A percentile compares a stretch with the other conserved stretches of the same genome.
phyloP scores from a whole-genome alignment of 441 rosid genomes.

The Erodium texanum region DNA sequence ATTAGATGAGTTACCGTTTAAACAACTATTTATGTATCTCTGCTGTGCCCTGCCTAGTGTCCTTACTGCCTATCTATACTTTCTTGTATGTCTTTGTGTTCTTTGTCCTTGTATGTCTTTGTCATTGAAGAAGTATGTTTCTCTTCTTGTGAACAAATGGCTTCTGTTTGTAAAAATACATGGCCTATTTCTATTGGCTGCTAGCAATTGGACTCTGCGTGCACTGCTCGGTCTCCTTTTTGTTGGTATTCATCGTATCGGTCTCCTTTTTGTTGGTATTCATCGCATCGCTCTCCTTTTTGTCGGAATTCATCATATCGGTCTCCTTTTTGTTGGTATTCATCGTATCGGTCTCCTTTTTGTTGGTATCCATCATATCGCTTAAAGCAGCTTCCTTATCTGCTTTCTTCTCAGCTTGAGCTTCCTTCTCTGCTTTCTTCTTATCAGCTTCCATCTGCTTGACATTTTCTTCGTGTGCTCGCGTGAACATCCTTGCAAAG shows the following conservation, averaged over 20 bases:
- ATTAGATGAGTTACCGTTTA: not conserved
- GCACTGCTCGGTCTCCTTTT: slow-evolving; percentile 22
- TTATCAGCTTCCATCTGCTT: slow-evolving; percentile 65
- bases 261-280: not conserved
- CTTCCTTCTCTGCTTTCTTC: slow-evolving; percentile 45
- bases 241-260: not conserved
- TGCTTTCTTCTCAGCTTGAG: slow-evolving; percentile 18
- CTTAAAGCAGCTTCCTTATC: slow-evolving; percentile 26
- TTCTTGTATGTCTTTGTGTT: not conserved
- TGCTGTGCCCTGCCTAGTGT: not conserved
- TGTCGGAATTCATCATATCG: not conserved
- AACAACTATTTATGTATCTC: not conserved
- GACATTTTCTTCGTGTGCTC: slow-evolving; percentile 74
- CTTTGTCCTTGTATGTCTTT: slow-evolving; percentile 4
- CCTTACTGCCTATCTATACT: not conserved
- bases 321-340: not conserved
- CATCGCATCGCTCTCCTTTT: slow-evolving; percentile 10
- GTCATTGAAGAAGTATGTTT: not conserved
- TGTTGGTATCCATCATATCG: not conserved
- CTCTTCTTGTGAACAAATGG: slow-evolving; percentile 6
- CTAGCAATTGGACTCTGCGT: slow-evolving; percentile 16
- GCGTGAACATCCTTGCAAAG: slow-evolving; percentile 69
- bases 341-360: slow-evolving; percentile 11
- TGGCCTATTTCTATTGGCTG: slow-evolving; percentile 22
- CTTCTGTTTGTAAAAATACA: slow-evolving; percentile 6